Base-by-base conservation (phyloP, 805 yeast genomes). In the Candida alai region DNA sequence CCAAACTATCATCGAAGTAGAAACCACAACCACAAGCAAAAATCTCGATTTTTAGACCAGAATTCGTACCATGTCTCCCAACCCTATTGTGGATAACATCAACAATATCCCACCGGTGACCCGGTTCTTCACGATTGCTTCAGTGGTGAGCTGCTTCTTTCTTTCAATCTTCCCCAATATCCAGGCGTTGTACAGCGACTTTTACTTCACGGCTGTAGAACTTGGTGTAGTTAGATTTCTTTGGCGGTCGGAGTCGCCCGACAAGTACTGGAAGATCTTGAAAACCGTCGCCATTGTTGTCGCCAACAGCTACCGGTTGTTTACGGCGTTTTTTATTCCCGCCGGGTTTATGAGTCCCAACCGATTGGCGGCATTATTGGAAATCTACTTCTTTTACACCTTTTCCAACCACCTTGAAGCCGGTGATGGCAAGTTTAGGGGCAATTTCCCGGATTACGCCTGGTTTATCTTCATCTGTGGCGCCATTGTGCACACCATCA, bases 81-180 rank as follows among this genome's bases (percentile, higher is more conserved):
- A 32, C 23, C 19, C 43, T 9, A 20, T 40, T 13, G 47, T 48
- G 11, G 58, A 54, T 8, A 43, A 40, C 19, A 51, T 58, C 22
- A 41, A 44, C 30, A 40, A 48, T 22, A 74, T 80, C 5, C 85
- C 85, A 1, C 80, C 83, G 3, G 76, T 78, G 17, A 78, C 85
- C 3, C 60, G 84, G 40, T 66, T 71, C 28, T 58, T 79, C 35
- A 73, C 78, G 2, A 57, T 76, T 24, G 49, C 71, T 3, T 59
- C 80, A 1, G 58, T 74, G 16, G 55, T 66, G 9, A 62, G 68
- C 33, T 67, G 73, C 2, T 64, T 75, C 1, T 35, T 56, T 18
- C 1, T 38, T 56, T 20, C 45, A 46, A 12, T n/a, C n/a, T n/a
- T n/a, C n/a, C n/a, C n/a, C n/a, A n/a, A n/a, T n/a, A n/a, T n/a